These are phyloP conservation scores for Pichia sp. DNA, from an alignment of 1,139 yeast genomes.

Conservation along the genomic window DNA sequence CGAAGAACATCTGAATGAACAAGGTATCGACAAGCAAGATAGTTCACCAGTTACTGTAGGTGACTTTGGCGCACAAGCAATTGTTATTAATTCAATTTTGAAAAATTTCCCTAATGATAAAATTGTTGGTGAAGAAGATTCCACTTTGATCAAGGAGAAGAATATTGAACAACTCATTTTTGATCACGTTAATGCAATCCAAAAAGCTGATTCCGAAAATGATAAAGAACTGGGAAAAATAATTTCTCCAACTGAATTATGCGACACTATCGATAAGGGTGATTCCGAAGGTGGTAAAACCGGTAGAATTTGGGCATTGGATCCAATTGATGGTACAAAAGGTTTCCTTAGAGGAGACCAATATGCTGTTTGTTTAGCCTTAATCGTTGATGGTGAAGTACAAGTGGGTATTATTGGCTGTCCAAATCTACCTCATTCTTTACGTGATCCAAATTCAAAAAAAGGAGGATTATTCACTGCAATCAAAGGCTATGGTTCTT, in stretches of 20 bases:
- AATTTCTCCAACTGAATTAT: constrained; percentile 39
- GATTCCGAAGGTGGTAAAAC: constrained; percentile 63
- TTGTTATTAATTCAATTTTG: constrained; percentile 75
- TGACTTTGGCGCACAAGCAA: constrained; percentile 93
- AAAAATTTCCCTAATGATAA: constrained; percentile 75
- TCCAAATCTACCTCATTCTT: constrained; percentile 68
- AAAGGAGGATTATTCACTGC: constrained; percentile 75
- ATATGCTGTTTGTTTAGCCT: constrained; percentile 90
- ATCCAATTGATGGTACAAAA: constrained; percentile 97
- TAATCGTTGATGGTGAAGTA: constrained; percentile 78
- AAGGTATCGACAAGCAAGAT: constrained; percentile 75
- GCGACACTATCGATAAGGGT: constrained; percentile 69
- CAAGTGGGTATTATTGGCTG: constrained; percentile 93
- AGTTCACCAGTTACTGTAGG: constrained; percentile 95
- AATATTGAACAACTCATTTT: constrained; percentile 42
- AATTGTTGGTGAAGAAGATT: constrained; percentile 92
- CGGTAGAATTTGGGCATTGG: constrained; percentile 94
- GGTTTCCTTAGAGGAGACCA: constrained; percentile 96
- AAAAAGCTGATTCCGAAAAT: constrained; percentile 25
- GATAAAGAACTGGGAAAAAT: constrained; percentile 34
- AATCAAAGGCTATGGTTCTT: constrained; percentile 66
- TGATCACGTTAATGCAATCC: constrained; percentile 40
- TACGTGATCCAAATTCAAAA: constrained; percentile 28
- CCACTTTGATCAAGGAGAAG: constrained; percentile 48
- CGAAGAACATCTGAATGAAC: constrained; percentile 46